phyloP scores from a whole-genome alignment of 2,329 filamentous ascomycete genomes.

The Colletotrichum godetiae region DNA sequence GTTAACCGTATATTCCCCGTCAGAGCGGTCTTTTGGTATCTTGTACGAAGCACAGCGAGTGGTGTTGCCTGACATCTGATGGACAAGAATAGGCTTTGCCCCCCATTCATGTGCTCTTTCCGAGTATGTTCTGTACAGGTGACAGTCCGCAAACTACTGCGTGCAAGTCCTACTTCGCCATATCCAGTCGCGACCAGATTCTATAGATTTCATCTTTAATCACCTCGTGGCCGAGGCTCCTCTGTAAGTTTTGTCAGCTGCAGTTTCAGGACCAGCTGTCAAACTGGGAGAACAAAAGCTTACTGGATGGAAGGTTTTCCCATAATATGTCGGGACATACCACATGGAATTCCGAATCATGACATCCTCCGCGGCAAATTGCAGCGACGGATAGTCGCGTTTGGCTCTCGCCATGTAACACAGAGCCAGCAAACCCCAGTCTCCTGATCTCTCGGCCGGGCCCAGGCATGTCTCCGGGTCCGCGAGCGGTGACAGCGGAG shows the following conservation, averaged over 20 bases:
- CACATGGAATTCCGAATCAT: constrained; percentile 51
- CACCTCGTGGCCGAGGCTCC: constrained; percentile 35
- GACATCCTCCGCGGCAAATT: constrained; percentile 41
- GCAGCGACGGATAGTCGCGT: constrained; percentile 48
- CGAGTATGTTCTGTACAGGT: background rate
- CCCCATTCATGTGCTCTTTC: background rate
- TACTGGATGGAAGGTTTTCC: constrained; percentile 58
- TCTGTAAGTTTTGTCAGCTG: constrained; percentile 26
- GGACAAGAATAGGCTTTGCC: background rate
- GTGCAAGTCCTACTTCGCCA: background rate
- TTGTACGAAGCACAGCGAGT: too few species aligned
- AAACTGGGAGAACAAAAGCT: constrained; percentile 21
- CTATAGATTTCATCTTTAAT: constrained; percentile 37
- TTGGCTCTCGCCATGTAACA: constrained; percentile 58
- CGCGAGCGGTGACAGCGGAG: constrained; percentile 46
- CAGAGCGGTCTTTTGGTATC: background rate
- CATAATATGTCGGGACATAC: constrained; percentile 60
- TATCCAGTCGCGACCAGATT: constrained; percentile 4
- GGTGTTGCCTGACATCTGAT: background rate
- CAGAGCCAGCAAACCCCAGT: constrained; percentile 56
- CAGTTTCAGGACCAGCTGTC: background rate
- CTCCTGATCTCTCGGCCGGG: constrained; percentile 48
- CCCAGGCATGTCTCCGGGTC: constrained; percentile 51
- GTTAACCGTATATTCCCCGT: background rate
- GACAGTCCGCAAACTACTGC: background rate